Evolutionary conservation across 345 rosid species (phyloP).

Genomic region (Lenwebbia sp.): DNA sequence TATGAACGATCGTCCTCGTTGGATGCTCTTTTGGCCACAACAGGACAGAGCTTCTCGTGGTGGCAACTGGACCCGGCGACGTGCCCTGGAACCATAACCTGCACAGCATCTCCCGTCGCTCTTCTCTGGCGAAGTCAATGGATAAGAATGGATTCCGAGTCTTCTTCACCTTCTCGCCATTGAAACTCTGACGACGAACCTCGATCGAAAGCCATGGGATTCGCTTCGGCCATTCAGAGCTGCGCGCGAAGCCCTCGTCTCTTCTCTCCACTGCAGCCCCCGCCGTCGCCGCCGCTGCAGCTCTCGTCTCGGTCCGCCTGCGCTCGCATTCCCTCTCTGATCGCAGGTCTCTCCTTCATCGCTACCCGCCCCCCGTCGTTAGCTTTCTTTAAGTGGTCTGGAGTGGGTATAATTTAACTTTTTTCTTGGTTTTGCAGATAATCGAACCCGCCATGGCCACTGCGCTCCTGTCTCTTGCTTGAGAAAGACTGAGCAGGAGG

Average conservation of each 20-base stretch:
- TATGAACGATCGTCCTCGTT: not conserved
- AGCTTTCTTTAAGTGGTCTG: not conserved
- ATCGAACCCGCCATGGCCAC: conserved; percentile 10
- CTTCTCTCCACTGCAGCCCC: not conserved
- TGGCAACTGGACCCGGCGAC: not conserved
- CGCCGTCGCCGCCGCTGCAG: not conserved
- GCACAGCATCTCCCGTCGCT: not conserved
- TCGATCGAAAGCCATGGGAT: conserved; percentile 22
- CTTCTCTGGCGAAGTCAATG: not conserved
- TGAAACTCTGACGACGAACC: not conserved
- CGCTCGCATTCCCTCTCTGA: conserved; percentile 18
- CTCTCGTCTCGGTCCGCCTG: conserved; percentile 18
- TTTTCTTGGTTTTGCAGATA: conserved; percentile 16
- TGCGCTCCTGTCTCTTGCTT: conserved; percentile 27
- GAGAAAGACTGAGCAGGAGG: conserved; percentile 43
- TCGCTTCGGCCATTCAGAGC: conserved; percentile 54
- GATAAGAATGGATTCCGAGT: not conserved
- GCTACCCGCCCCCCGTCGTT: not conserved
- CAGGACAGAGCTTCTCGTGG: not conserved
- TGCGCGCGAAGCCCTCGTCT: conserved; percentile 12
- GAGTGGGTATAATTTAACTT: not conserved
- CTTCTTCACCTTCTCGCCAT: not conserved
- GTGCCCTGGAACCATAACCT: not conserved
- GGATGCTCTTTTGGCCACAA: accelerated
- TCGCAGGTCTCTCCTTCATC: not conserved